phyloP scores from a whole-genome alignment of 75 land plant genomes.

The Picea glauca region DNA sequence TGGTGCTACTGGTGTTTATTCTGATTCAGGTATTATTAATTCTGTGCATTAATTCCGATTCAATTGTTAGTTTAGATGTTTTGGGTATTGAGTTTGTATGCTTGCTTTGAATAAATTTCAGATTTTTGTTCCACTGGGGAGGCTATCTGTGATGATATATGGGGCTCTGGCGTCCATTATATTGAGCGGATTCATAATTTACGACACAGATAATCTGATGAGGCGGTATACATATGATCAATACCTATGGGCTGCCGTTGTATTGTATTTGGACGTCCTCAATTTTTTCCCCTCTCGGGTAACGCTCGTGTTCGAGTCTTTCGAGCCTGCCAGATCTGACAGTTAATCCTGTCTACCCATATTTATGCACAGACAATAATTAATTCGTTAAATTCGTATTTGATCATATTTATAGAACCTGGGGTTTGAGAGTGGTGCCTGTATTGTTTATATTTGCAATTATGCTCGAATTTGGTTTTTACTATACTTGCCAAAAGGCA shows the following conservation, averaged over 20 bases:
- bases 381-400: too few species aligned
- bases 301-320: background rate
- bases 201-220: too few species aligned
- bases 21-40: too few species aligned
- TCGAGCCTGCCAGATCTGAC: background rate
- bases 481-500: too few species aligned
- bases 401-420: too few species aligned
- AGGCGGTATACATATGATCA: conserved; percentile 25
- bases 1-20: too few species aligned
- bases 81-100: background rate
- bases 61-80: background rate
- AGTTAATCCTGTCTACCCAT: background rate
- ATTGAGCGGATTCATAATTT: conserved; percentile 24
- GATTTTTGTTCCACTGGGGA: too few species aligned
- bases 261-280: conserved; percentile 37
- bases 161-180: conserved; percentile 42
- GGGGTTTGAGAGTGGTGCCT: too few species aligned
- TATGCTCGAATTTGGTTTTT: too few species aligned
- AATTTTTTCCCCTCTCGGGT: conserved; percentile 32
- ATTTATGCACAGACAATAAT: too few species aligned
- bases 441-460: too few species aligned
- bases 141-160: conserved; percentile 24
- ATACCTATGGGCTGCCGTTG: conserved; percentile 38
- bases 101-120: too few species aligned
- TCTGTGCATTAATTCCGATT: background rate